Evolutionary conservation across 177 flowering plant genomes (phyloP).

Genomic region (Tripterygium wilfordii): DNA sequence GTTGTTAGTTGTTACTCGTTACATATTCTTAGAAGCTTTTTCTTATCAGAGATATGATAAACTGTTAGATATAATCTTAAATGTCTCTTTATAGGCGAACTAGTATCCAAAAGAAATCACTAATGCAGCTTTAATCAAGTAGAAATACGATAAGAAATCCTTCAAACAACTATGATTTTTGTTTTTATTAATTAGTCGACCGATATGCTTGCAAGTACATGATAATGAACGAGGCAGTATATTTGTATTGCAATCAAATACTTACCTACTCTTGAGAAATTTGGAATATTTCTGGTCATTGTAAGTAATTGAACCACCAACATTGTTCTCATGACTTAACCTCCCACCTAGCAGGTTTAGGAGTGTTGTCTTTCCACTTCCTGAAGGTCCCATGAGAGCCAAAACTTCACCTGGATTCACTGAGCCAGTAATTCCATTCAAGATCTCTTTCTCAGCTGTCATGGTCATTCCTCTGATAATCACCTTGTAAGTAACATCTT

Average conservation of each 20-base stretch:
- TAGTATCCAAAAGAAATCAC: no score
- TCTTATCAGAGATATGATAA: no score
- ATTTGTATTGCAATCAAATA: neutral
- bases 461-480: slow-evolving; percentile 49
- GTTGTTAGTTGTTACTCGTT: no score
- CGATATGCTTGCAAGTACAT: no score
- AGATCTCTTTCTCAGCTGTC: slow-evolving; percentile 58
- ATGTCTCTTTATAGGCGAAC: no score
- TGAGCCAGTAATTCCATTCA: slow-evolving; percentile 76
- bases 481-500: slow-evolving; percentile 74
- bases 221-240: no score
- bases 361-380: slow-evolving; percentile 90
- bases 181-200: no score
- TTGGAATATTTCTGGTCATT: slow-evolving; percentile 85
- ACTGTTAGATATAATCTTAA: no score
- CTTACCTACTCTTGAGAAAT: slow-evolving; percentile 77
- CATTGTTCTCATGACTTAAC: slow-evolving; percentile 22
- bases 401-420: slow-evolving; percentile 83
- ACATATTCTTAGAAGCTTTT: no score
- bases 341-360: slow-evolving; percentile 83
- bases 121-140: no score
- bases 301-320: slow-evolving; percentile 70
- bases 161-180: no score
- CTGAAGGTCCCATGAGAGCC: slow-evolving; percentile 98
- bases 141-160: no score